Evolutionary conservation across 2,329 filamentous ascomycete genomes (phyloP).

Genomic region (Triangularia setosa): DNA sequence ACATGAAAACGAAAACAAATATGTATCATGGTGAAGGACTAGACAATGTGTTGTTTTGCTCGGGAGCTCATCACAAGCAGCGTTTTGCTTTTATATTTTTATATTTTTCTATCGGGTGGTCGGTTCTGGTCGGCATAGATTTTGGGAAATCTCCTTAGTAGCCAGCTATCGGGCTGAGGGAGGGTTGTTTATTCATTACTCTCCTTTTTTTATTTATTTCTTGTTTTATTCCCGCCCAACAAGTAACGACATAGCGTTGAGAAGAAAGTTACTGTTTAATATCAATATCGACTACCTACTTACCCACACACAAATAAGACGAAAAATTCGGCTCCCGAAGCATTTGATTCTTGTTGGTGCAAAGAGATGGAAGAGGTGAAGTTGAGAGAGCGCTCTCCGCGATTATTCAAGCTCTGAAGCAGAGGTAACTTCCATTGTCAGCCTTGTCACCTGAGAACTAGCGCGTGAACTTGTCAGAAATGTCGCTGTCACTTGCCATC

Average conservation of each 20-base stretch:
- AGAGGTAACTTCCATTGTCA: too few relatives aligned
- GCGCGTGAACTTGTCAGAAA: neutral
- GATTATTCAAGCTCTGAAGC: neutral
- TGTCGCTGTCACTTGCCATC: neutral
- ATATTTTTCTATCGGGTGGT: neutral
- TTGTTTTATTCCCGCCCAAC: neutral
- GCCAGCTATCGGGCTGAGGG: neutral
- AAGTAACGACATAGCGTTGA: neutral
- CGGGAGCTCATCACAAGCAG: neutral
- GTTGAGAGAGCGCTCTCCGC: neutral
- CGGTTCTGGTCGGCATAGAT: neutral
- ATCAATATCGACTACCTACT: neutral
- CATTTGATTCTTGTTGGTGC: neutral
- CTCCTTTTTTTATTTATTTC: neutral
- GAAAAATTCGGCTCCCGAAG: neutral
- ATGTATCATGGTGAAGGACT: neutral
- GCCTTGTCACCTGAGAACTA: neutral
- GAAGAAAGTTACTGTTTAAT: neutral
- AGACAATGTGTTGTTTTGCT: neutral
- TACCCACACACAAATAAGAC: neutral
- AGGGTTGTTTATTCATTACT: neutral
- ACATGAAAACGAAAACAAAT: neutral
- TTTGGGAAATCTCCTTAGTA: neutral
- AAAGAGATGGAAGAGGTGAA: neutral
- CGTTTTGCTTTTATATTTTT: neutral